Conservation (phyloP, 441 rosid species). For the Populus hybrid region DNA sequence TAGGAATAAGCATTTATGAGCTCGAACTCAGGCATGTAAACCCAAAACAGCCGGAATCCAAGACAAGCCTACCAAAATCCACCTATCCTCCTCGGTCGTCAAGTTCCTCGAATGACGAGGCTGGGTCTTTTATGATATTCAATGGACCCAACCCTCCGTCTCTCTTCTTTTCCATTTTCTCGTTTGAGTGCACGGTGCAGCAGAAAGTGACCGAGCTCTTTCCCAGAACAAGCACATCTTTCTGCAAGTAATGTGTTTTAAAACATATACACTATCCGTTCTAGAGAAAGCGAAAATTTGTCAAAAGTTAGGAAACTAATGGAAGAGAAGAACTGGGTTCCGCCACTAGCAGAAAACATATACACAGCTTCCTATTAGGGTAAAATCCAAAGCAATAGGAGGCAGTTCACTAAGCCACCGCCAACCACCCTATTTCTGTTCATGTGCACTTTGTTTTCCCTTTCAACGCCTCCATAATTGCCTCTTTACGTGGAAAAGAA, state of each 20-base stretch:
- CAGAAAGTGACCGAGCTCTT: background rate
- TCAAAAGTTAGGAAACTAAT: background rate
- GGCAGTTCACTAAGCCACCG: conserved; percentile 17
- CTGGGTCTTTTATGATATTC: too few relatives aligned
- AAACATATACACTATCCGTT: background rate
- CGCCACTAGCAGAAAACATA: conserved; percentile 20
- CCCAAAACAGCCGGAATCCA: too few relatives aligned
- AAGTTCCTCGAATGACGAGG: too few relatives aligned
- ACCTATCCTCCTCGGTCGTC: too few relatives aligned
- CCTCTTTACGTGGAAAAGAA: conserved; percentile 44
- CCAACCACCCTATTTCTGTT: background rate
- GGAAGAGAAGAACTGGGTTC: conserved; percentile 15
- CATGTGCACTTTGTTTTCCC: background rate
- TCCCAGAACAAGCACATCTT: background rate
- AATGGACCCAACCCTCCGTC: too few relatives aligned
- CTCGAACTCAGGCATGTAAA: too few relatives aligned
- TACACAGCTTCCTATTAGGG: conserved; percentile 28
- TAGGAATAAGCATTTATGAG: too few relatives aligned
- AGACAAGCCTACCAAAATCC: too few relatives aligned
- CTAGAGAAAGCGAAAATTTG: background rate
- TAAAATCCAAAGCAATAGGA: conserved; percentile 23
- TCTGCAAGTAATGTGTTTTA: background rate
- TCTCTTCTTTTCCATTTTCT: too few relatives aligned
- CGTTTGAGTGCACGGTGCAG: too few relatives aligned
- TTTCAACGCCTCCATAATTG: conserved; percentile 37